Evolutionary conservation across 495 filamentous ascomycete species (phyloP).

Genomic region (Xylaria telfairii): DNA sequence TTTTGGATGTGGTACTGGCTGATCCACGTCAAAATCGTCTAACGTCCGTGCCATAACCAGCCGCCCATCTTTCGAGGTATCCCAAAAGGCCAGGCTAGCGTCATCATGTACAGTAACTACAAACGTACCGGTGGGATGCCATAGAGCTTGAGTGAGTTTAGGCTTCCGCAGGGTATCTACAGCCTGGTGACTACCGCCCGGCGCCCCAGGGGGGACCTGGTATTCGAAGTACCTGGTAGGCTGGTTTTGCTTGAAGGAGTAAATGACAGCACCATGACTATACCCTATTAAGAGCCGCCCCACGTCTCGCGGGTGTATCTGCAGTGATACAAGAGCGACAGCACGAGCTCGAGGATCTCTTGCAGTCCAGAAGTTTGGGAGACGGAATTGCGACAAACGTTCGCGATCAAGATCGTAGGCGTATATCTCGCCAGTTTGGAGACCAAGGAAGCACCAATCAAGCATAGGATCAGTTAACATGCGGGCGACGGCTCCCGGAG

Average conservation of each 20-base stretch:
- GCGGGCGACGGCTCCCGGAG: slow-evolving; percentile 72
- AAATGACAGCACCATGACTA: slow-evolving; percentile 82
- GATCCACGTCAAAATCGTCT: slow-evolving; percentile 71
- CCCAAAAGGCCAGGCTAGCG: slow-evolving; percentile 90
- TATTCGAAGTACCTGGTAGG: slow-evolving; percentile 82
- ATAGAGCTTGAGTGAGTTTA: slow-evolving; percentile 76
- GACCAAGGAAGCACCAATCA: slow-evolving; percentile 86
- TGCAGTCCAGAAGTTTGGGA: slow-evolving; percentile 84
- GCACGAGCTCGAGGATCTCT: slow-evolving; percentile 53
- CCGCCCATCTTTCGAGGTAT: slow-evolving; percentile 81
- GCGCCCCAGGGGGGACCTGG: slow-evolving; percentile 79
- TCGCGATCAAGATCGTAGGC: slow-evolving; percentile 91
- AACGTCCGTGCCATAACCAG: slow-evolving; percentile 83
- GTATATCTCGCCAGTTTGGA: slow-evolving; percentile 79
- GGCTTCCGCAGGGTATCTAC: slow-evolving; percentile 67
- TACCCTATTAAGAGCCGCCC: slow-evolving; percentile 92
- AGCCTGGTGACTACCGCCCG: slow-evolving; percentile 70
- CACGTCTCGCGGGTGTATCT: slow-evolving; percentile 89
- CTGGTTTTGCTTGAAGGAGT: slow-evolving; percentile 88
- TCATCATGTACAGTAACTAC: slow-evolving; percentile 88
- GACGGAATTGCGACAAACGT: slow-evolving; percentile 71
- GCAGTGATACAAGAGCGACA: slow-evolving; percentile 65
- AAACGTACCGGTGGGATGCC: slow-evolving; percentile 96
- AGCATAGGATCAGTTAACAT: slow-evolving; percentile 83
- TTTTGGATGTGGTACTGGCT: slow-evolving; percentile 54